phyloP scores from a whole-genome alignment of 768 basidiomycete genomes.

The Leccinum rimulosum region DNA sequence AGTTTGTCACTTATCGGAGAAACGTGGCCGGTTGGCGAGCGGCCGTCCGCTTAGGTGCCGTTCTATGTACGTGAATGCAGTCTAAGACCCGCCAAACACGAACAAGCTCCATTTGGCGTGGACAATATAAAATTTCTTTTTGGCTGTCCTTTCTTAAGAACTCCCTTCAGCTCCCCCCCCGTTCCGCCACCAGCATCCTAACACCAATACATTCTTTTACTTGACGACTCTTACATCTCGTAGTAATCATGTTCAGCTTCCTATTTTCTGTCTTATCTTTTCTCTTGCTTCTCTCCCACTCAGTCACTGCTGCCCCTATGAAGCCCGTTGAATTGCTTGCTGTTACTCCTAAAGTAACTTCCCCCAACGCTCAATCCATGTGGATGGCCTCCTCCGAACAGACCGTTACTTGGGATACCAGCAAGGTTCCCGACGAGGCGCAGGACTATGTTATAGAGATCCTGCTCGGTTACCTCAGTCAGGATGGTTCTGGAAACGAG shows the following conservation, averaged over 20 bases:
- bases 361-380: slow-evolving; percentile 29
- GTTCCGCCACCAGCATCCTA: slow-evolving; percentile 4
- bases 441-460: slow-evolving; percentile 38
- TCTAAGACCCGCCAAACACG: slow-evolving; percentile 17
- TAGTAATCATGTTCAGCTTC: slow-evolving; percentile 22
- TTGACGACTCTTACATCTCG: slow-evolving; percentile 7
- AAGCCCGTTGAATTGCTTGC: slow-evolving; percentile 34
- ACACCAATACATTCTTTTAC: slow-evolving; percentile 19
- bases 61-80: not conserved
- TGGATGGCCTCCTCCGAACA: slow-evolving; percentile 41
- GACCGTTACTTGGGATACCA: slow-evolving; percentile 42
- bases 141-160: not conserved
- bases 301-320: slow-evolving; percentile 29
- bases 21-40: not conserved
- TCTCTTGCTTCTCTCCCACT: slow-evolving; percentile 26
- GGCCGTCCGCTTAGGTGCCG: not conserved
- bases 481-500: slow-evolving; percentile 35
- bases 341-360: slow-evolving; percentile 41
- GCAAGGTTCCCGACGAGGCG: slow-evolving; percentile 37
- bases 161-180: not conserved
- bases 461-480: slow-evolving; percentile 41
- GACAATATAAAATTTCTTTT: slow-evolving; percentile 17
- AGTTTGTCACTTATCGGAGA: not conserved
- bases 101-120: slow-evolving; percentile 13
- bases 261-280: slow-evolving; percentile 31